These are phyloP conservation scores for Goniomonas avonlea DNA, from an alignment of 78 protist genomes.

Conservation along the genomic window DNA sequence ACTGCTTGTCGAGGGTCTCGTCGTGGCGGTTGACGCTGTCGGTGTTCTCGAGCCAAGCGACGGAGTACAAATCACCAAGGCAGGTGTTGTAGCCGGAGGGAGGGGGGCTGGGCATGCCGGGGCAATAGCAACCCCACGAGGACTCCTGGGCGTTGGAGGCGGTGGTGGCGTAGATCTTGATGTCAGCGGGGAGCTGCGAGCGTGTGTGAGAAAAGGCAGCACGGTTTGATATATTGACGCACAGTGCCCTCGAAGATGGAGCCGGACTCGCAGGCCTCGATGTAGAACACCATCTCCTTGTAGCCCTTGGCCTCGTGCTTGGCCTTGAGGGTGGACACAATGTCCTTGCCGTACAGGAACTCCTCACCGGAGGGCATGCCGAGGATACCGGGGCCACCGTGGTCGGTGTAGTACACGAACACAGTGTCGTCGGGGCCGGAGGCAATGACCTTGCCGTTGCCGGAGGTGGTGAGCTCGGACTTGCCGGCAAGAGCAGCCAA, in stretches of 20 bases:
- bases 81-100: neutral
- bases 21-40: neutral
- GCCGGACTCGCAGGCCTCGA: conserved; percentile 54
- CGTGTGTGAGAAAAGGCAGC: too few relatives aligned
- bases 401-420: conserved; percentile 11
- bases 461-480: neutral
- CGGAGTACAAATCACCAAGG: conserved; percentile 10
- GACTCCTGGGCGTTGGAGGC: conserved; percentile 5
- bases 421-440: neutral
- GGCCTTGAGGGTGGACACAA: neutral
- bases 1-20: neutral
- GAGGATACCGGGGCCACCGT: conserved; percentile 35
- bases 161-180: neutral
- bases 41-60: neutral
- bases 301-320: conserved; percentile 11
- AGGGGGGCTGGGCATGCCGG: neutral
- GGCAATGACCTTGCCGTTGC: neutral
- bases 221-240: too few relatives aligned
- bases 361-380: conserved; percentile 19
- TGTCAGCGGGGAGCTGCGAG: conserved; percentile 1
- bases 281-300: conserved; percentile 21
- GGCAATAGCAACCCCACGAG: conserved; percentile 5
- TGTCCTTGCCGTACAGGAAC: neutral
- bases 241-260: conserved; percentile 42
- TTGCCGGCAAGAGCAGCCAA: conserved; percentile 26